A percentile compares a stretch with the other conserved stretches of the same genome.
Evolutionary conservation across 257 asterid species (phyloP).

Genomic region (Phtheirospermum japonicum): DNA sequence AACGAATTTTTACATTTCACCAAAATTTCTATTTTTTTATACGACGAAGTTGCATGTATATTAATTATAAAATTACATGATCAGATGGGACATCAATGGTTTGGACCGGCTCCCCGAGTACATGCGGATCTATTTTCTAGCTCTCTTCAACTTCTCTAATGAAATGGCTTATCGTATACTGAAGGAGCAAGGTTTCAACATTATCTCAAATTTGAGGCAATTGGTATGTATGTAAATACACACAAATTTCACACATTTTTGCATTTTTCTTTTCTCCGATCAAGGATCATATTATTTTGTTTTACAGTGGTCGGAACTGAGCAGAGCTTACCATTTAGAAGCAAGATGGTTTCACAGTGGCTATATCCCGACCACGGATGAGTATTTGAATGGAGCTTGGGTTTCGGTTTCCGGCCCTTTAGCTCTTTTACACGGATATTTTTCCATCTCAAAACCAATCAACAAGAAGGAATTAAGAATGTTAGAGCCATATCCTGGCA

Average conservation of each 20-base stretch:
- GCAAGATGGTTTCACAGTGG: conserved; percentile 48
- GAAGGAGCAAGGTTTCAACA: conserved; percentile 44
- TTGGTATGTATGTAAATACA: no score
- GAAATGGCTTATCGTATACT: conserved; percentile 40
- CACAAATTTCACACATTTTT: no score
- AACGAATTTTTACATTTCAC: no score
- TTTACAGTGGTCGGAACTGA: conserved; percentile 46
- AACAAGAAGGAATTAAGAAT: conserved; percentile 30
- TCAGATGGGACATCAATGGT: conserved; percentile 45
- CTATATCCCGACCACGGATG: conserved; percentile 38
- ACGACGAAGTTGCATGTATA: no score
- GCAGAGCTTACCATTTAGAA: conserved; percentile 39
- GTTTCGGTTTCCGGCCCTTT: conserved; percentile 42
- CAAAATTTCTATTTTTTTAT: no score
- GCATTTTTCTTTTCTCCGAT: no score
- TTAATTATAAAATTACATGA: no score
- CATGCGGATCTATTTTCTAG: conserved; percentile 41
- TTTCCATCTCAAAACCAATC: conserved; percentile 35
- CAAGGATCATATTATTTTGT: neutral
- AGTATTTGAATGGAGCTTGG: conserved; percentile 38
- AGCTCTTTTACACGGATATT: conserved; percentile 32
- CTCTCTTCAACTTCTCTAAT: conserved; percentile 43
- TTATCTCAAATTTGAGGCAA: conserved; percentile 36
- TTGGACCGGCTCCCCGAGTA: conserved; percentile 44
- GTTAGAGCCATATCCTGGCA: conserved; percentile 30